Evolutionary conservation across 805 yeast genomes (phyloP).

Genomic region (Wickerhamomyces ciferrii): DNA sequence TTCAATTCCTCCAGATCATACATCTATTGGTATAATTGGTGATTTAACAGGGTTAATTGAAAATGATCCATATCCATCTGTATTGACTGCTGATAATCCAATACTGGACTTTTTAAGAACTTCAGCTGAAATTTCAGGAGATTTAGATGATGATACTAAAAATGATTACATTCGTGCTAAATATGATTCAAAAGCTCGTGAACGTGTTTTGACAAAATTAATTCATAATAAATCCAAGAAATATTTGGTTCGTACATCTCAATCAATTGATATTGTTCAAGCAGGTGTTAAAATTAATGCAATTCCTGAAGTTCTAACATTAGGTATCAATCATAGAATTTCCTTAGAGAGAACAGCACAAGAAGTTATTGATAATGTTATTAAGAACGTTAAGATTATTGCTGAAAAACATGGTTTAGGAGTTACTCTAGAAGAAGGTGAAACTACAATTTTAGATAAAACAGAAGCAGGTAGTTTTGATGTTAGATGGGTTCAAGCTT

Average conservation of each 20-base stretch:
- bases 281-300: constrained; percentile 77
- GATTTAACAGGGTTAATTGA: constrained; percentile 56
- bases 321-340: constrained; percentile 58
- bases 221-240: constrained; percentile 11
- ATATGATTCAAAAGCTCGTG: constrained; percentile 28
- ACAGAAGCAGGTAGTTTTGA: constrained; percentile 23
- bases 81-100: constrained; percentile 52
- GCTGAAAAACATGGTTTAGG: constrained; percentile 48
- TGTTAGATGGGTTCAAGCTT: constrained; percentile 11
- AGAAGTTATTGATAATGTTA: constrained; percentile 31
- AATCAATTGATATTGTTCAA: constrained; percentile 56
- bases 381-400: constrained; percentile 28
- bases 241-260: constrained; percentile 53
- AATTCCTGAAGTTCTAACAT: constrained; percentile 54
- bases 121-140: constrained; percentile 5
- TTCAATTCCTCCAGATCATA: constrained; percentile 72
- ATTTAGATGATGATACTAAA: constrained; percentile 13
- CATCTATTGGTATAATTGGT: constrained; percentile 70
- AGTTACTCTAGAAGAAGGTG: constrained; percentile 23
- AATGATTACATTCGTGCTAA: constrained; percentile 27
- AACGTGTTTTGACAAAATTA: constrained; percentile 5
- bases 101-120: constrained; percentile 38
- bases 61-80: constrained; percentile 38
- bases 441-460: constrained; percentile 15
- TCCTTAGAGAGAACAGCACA: constrained; percentile 45